A percentile compares a stretch with the other conserved stretches of the same genome.
phyloP scores from a whole-genome alignment of 805 yeast genomes.

The Cephaloascus albidus region DNA sequence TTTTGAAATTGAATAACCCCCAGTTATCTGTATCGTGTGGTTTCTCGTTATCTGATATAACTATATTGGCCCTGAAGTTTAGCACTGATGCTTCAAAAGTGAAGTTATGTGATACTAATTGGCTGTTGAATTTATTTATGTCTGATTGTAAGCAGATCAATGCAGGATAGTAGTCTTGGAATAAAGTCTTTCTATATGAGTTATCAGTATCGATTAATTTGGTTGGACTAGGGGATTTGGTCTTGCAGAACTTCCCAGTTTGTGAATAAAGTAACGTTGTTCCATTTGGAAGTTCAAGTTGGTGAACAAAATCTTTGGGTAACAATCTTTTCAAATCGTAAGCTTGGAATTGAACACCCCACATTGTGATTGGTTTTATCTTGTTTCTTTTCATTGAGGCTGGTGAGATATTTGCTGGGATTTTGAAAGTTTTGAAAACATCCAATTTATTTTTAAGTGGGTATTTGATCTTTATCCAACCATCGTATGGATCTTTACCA shows the following conservation, averaged over 20 bases:
- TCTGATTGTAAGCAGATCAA: slow-evolving; percentile 13
- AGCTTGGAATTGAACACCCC: slow-evolving; percentile 9
- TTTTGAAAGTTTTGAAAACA: slow-evolving; percentile 3
- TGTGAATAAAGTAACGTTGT: slow-evolving; percentile 8
- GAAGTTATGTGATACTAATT: slow-evolving; percentile 4
- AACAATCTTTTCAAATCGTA: slow-evolving; percentile 9
- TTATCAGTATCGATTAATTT: neutral
- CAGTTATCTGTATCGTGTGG: slow-evolving; percentile 17
- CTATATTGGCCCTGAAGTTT: slow-evolving; percentile 16
- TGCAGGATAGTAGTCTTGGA: slow-evolving; percentile 20
- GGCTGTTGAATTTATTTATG: slow-evolving; percentile 6
- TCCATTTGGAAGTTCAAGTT: slow-evolving; percentile 8
- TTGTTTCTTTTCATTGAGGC: slow-evolving; percentile 8
- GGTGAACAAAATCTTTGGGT: slow-evolving; percentile 7
- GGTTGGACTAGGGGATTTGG: slow-evolving; percentile 7
- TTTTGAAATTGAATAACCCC: slow-evolving; percentile 10
- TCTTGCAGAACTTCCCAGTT: slow-evolving; percentile 7
- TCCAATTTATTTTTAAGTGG: neutral
- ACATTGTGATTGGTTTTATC: slow-evolving; percentile 5
- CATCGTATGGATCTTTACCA: neutral
- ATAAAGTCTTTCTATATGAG: slow-evolving; percentile 9
- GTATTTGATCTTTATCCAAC: neutral
- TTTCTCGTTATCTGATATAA: slow-evolving; percentile 7
- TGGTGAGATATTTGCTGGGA: slow-evolving; percentile 8
- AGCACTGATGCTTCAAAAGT: slow-evolving; percentile 6